Evolutionary conservation across 2,329 filamentous ascomycete genomes (phyloP).

Genomic region (Macrophomina pseudophaseolina): DNA sequence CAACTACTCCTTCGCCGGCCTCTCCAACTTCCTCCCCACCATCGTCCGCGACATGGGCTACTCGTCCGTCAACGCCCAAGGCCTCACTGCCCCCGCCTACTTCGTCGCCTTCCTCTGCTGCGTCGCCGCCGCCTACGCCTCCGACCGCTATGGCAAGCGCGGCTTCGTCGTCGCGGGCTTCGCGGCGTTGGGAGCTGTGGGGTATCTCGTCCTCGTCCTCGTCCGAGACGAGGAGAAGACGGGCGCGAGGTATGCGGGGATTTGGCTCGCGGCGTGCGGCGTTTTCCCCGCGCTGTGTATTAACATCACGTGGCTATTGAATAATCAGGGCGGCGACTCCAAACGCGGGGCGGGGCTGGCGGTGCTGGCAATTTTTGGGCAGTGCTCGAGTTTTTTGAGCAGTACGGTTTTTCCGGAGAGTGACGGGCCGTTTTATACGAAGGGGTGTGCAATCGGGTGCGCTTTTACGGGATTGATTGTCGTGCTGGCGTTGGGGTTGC

Average conservation of each 20-base stretch:
- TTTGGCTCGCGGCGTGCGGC: slow-evolving; percentile 45
- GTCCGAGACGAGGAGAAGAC: slow-evolving; percentile 34
- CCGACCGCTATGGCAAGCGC: slow-evolving; percentile 45
- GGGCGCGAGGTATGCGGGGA: slow-evolving; percentile 43
- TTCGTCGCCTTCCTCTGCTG: slow-evolving; percentile 46
- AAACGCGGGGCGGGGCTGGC: slow-evolving; percentile 37
- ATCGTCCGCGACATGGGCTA: slow-evolving; percentile 50
- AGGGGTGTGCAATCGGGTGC: not conserved
- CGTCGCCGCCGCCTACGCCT: slow-evolving; percentile 38
- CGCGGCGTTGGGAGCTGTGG: slow-evolving; percentile 36
- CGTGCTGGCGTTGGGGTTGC: slow-evolving; percentile 88
- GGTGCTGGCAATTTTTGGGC: slow-evolving; percentile 36
- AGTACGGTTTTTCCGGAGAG: slow-evolving; percentile 33
- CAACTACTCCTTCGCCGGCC: slow-evolving; percentile 46
- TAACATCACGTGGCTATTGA: slow-evolving; percentile 40
- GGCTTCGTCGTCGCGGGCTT: slow-evolving; percentile 42
- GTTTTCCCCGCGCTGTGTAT: slow-evolving; percentile 39
- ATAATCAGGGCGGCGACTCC: slow-evolving; percentile 40
- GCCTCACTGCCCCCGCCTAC: slow-evolving; percentile 50
- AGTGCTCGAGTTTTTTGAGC: slow-evolving; percentile 39
- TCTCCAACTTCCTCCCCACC: slow-evolving; percentile 51
- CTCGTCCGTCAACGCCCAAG: slow-evolving; percentile 47
- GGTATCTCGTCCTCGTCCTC: slow-evolving; percentile 42
- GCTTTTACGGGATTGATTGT: slow-evolving; percentile 64
- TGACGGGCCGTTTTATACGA: slow-evolving; percentile 28